Percentiles rank a stretch among this genome's conserved stretches.
These are phyloP conservation scores for Amylocystis lapponica DNA, from an alignment of 768 basidiomycete species.

Conservation along the genomic window DNA sequence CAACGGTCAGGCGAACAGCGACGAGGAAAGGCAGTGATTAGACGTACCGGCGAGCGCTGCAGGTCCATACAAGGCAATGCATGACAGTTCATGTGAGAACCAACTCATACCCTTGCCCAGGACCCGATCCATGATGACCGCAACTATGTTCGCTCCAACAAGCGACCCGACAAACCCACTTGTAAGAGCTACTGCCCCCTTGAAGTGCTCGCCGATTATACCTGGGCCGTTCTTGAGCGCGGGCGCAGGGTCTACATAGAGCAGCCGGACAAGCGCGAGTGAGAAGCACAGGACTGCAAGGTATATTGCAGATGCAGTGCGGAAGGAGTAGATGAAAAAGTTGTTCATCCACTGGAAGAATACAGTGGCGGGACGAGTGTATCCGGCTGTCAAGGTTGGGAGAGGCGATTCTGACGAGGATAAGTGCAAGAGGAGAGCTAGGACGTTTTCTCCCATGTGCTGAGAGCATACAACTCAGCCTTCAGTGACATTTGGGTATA, in stretches of 20 bases:
- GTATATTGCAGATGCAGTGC: constrained; percentile 64
- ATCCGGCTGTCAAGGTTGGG: constrained; percentile 51
- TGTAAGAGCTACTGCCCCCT: constrained; percentile 45
- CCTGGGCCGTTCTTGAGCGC: constrained; percentile 30
- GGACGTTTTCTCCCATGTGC: constrained; percentile 87
- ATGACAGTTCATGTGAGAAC: constrained; percentile 68
- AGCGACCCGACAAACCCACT: constrained; percentile 52
- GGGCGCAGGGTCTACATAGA: constrained; percentile 32
- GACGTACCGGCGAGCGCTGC: constrained; percentile 63
- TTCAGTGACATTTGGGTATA: too few relatives aligned
- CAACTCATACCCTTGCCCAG: constrained; percentile 76
- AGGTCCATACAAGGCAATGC: constrained; percentile 68
- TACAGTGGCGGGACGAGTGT: constrained; percentile 54
- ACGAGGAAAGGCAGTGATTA: background rate
- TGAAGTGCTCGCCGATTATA: constrained; percentile 35
- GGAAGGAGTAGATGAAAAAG: constrained; percentile 72
- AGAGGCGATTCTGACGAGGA: constrained; percentile 66
- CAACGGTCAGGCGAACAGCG: background rate
- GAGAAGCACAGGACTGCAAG: constrained; percentile 41
- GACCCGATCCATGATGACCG: constrained; percentile 56
- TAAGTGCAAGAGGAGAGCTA: constrained; percentile 72
- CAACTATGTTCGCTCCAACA: constrained; percentile 63
- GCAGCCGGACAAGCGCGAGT: constrained; percentile 36
- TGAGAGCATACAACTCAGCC: constrained; percentile 26
- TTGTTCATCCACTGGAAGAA: constrained; percentile 70